A percentile compares a stretch with the other conserved stretches of the same genome.
Evolutionary conservation across 2,329 filamentous ascomycete genomes (phyloP).

Genomic region (Exophiala spinifera): DNA sequence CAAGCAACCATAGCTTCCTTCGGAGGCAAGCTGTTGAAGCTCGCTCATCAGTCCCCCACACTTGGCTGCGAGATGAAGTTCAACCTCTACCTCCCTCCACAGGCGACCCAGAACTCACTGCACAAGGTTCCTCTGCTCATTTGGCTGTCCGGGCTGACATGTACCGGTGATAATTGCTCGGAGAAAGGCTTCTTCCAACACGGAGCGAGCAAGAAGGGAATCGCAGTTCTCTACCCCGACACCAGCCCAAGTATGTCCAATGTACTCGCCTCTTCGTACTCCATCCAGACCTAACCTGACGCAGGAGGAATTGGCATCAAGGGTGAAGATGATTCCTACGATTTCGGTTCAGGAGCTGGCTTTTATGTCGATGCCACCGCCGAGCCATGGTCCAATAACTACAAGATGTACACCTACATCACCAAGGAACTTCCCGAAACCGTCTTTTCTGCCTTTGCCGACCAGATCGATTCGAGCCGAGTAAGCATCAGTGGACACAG

Average conservation of each 20-base stretch:
- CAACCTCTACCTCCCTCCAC: slow-evolving; percentile 84
- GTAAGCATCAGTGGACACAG: slow-evolving; percentile 90
- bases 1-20: slow-evolving; percentile 88
- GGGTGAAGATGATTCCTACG: slow-evolving; percentile 82
- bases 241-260: slow-evolving; percentile 72
- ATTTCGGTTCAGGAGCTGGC: slow-evolving; percentile 87
- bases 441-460: slow-evolving; percentile 66
- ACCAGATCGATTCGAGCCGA: slow-evolving; percentile 64
- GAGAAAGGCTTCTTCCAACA: slow-evolving; percentile 88
- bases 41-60: slow-evolving; percentile 74
- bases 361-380: slow-evolving; percentile 90
- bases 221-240: slow-evolving; percentile 94
- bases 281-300: slow-evolving; percentile 4
- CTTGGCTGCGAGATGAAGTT: slow-evolving; percentile 88
- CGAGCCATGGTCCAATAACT: slow-evolving; percentile 70
- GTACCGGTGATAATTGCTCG: slow-evolving; percentile 77
- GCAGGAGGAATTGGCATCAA: slow-evolving; percentile 70
- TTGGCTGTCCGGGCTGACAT: slow-evolving; percentile 92
- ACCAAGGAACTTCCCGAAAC: slow-evolving; percentile 78
- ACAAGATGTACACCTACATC: slow-evolving; percentile 94
- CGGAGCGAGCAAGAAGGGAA: slow-evolving; percentile 71
- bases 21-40: slow-evolving; percentile 91
- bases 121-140: slow-evolving; percentile 78
- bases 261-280: background rate
- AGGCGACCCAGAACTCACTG: slow-evolving; percentile 53